These are phyloP conservation scores for Cyclotella atomus DNA, from an alignment of 108 stramenopile species.

Conservation along the genomic window DNA sequence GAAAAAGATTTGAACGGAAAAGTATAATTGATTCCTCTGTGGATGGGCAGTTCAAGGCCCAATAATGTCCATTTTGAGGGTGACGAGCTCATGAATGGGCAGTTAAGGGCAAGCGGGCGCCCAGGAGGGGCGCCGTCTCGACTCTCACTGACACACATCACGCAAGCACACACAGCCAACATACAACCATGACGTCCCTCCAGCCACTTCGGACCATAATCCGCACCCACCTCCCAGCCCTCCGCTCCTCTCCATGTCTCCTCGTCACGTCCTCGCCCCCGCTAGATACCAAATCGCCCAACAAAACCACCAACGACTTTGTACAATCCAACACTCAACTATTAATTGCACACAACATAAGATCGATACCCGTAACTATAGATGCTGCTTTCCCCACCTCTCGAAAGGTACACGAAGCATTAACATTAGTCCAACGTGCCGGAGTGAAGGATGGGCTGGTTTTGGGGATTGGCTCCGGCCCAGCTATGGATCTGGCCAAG, in stretches of 20 bases:
- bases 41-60: too few relatives aligned
- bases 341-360: slow-evolving; percentile 26
- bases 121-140: too few relatives aligned
- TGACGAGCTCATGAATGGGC: too few relatives aligned
- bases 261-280: slow-evolving; percentile 39
- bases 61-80: too few relatives aligned
- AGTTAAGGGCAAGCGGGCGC: too few relatives aligned
- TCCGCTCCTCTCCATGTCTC: slow-evolving; percentile 47
- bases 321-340: slow-evolving; percentile 35
- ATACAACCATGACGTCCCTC: slow-evolving; percentile 1
- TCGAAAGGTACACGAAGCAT: slow-evolving; percentile 29
- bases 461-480: slow-evolving; percentile 70
- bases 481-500: slow-evolving; percentile 82
- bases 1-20: too few relatives aligned
- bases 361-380: slow-evolving; percentile 31
- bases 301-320: slow-evolving; percentile 25
- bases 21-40: too few relatives aligned
- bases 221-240: slow-evolving; percentile 25
- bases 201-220: slow-evolving; percentile 39
- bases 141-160: too few relatives aligned
- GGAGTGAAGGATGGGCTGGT: slow-evolving; percentile 23
- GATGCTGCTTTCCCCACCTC: slow-evolving; percentile 46
- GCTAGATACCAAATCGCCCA: slow-evolving; percentile 1
- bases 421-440: slow-evolving; percentile 22
- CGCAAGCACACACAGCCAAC: background rate